phyloP scores from a whole-genome alignment of 1,139 yeast species.

The Diutina ranongensis region DNA sequence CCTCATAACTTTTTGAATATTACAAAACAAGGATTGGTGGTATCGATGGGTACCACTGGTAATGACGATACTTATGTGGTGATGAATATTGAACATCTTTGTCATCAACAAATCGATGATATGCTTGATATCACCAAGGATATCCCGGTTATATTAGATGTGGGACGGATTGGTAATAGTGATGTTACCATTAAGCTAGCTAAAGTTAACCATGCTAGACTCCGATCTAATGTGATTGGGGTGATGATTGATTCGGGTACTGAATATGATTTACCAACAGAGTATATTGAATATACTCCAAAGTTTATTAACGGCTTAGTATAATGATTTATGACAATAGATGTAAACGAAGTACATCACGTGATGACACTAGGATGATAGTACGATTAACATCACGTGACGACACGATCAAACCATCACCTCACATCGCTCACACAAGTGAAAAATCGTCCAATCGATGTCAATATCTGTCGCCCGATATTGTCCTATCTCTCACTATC shows the following conservation, averaged over 20 bases:
- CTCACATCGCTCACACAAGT: too few species aligned
- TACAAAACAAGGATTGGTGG: constrained; percentile 31
- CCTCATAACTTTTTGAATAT: constrained; percentile 34
- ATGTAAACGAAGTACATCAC: too few species aligned
- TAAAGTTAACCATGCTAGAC: not conserved
- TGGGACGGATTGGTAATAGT: not conserved
- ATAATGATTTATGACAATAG: not conserved
- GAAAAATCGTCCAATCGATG: too few species aligned
- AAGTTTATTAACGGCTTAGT: not conserved
- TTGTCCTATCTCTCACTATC: too few species aligned
- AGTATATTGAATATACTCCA: not conserved
- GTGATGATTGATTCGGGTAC: not conserved
- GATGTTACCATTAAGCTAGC: not conserved
- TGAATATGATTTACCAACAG: constrained; percentile 4
- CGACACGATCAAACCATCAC: too few species aligned
- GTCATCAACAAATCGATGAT: not conserved
- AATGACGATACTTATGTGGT: constrained; percentile 34
- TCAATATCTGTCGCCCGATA: too few species aligned
- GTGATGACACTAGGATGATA: too few species aligned
- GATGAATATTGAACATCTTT: constrained; percentile 11
- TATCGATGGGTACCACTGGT: constrained; percentile 34
- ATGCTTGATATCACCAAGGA: not conserved
- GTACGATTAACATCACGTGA: too few species aligned
- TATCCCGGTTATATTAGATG: not conserved
- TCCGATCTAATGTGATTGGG: not conserved